Percentiles rank a stretch among this genome's conserved stretches.
These are phyloP conservation scores for Urtica urens DNA, from an alignment of 306 rosid genomes.

Conservation along the genomic window DNA sequence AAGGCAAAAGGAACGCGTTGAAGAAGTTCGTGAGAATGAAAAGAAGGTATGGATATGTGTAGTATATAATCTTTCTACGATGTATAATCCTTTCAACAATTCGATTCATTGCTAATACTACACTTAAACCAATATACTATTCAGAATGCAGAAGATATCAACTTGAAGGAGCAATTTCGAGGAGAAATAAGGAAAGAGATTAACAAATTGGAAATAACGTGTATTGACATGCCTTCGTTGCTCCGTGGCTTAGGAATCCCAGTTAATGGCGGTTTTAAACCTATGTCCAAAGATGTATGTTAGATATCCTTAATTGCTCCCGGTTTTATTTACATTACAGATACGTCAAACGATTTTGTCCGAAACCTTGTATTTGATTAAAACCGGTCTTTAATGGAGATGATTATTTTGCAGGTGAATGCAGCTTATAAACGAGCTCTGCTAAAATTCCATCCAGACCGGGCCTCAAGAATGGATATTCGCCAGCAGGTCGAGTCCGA, in stretches of 20 bases:
- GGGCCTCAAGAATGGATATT: constrained; percentile 63
- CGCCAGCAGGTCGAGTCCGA: constrained; percentile 79
- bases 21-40: constrained; percentile 84
- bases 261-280: constrained; percentile 39
- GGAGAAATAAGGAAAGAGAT: constrained; percentile 56
- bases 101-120: constrained; percentile 3
- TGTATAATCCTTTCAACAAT: neutral
- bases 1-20: constrained; percentile 79
- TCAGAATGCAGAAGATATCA: constrained; percentile 74
- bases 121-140: constrained; percentile 18
- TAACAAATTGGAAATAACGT: constrained; percentile 43
- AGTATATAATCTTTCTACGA: neutral
- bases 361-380: neutral
- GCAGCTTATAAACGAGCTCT: constrained; percentile 74
- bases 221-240: constrained; percentile 66
- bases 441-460: constrained; percentile 78
- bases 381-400: neutral
- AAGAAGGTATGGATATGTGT: constrained; percentile 57
- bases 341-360: neutral
- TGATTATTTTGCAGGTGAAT: constrained; percentile 54
- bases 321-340: neutral
- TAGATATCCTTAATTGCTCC: neutral
- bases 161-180: constrained; percentile 69
- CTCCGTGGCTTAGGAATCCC: constrained; percentile 75
- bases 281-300: constrained; percentile 54